Evolutionary conservation across 2,329 filamentous ascomycete species (phyloP).

Genomic region (Tolypocladium endophyticum): DNA sequence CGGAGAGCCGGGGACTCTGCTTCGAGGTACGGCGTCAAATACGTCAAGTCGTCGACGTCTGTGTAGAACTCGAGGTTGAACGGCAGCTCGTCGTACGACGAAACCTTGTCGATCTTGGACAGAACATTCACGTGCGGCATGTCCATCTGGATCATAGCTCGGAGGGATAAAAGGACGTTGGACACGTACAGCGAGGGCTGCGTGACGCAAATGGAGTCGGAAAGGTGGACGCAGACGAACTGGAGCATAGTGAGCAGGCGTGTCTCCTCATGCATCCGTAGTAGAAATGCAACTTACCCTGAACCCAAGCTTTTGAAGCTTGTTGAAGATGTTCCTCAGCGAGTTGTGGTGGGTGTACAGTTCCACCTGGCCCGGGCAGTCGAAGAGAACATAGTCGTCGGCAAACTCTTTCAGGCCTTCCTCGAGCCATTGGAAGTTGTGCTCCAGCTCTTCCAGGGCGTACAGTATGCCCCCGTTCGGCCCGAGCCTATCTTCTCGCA

Average conservation of each 20-base stretch:
- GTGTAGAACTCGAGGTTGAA: conserved; percentile 98
- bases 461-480: conserved; percentile 91
- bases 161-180: conserved; percentile 81
- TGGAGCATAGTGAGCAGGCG: conserved; percentile 26
- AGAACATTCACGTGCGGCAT: conserved; percentile 92
- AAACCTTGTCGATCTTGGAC: conserved; percentile 93
- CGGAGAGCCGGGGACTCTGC: conserved; percentile 62
- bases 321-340: conserved; percentile 82
- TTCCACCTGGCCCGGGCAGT: conserved; percentile 95
- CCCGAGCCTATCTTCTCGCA: conserved; percentile 80
- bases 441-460: conserved; percentile 87
- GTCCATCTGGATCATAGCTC: conserved; percentile 97
- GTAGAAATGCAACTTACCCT: conserved; percentile 57
- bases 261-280: neutral
- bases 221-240: conserved; percentile 88
- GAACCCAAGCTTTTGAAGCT: conserved; percentile 82
- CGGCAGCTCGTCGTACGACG: conserved; percentile 72
- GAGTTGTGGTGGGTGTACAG: conserved; percentile 93
- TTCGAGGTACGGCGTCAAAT: conserved; percentile 72
- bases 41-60: conserved; percentile 85
- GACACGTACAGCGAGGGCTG: conserved; percentile 92
- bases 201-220: conserved; percentile 88
- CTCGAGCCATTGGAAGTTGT: conserved; percentile 89
- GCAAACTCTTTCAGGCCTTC: conserved; percentile 66
- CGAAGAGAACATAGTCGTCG: conserved; percentile 90